Percentiles rank a stretch among this genome's conserved stretches.
Conservation (phyloP, 305 asterid species). For the Nicotiana rustica region DNA sequence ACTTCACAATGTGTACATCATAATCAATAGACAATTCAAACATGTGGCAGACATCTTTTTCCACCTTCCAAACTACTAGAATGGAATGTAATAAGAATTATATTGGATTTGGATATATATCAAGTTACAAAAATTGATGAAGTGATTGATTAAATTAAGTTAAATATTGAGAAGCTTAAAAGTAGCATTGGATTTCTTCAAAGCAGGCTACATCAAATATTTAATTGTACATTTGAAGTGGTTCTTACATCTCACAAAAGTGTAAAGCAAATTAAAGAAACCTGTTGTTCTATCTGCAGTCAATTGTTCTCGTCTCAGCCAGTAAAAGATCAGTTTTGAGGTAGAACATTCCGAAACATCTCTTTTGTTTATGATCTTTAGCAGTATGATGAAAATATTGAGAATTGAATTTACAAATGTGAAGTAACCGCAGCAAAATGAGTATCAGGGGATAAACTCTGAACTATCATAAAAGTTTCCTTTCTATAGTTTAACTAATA, state of each 20-base stretch:
- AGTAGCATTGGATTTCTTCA: not conserved
- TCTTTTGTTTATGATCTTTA: not conserved
- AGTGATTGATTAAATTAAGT: not conserved
- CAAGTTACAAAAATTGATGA: conserved; percentile 17
- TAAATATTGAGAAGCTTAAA: not conserved
- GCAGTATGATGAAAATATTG: not conserved
- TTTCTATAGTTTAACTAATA: not conserved
- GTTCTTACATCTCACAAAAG: not conserved
- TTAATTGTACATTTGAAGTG: not conserved
- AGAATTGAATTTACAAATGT: not conserved
- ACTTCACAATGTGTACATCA: not conserved
- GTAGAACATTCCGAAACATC: not conserved
- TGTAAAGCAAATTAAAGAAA: conserved; percentile 25
- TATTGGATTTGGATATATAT: not conserved
- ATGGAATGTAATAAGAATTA: not conserved
- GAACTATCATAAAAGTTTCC: not conserved
- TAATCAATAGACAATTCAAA: not conserved
- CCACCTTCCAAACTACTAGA: not conserved
- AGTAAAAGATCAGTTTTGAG: not conserved
- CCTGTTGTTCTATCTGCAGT: not conserved
- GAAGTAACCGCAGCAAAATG: not conserved
- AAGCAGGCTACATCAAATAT: not conserved
- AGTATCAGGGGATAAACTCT: not conserved
- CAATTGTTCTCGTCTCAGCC: not conserved
- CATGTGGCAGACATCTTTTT: not conserved